A percentile compares a stretch with the other conserved stretches of the same genome.
Conservation (phyloP, 768 basidiomycete genomes). For the Calocybe indica region DNA sequence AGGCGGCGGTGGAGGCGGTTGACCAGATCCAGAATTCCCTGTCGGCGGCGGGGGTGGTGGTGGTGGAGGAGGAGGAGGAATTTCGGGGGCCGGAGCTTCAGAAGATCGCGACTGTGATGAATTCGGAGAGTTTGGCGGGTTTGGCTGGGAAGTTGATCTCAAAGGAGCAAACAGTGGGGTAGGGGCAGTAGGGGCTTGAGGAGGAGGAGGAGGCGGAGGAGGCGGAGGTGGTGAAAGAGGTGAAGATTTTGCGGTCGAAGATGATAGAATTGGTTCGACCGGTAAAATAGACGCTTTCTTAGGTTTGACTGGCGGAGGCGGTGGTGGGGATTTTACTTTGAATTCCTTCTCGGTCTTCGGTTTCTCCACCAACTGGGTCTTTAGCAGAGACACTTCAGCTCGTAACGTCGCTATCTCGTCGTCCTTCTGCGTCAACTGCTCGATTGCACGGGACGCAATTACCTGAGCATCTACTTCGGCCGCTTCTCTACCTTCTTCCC, state of each 20-base stretch:
- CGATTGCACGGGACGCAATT: slow-evolving; percentile 69
- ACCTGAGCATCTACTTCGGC: slow-evolving; percentile 57
- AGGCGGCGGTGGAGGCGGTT: slow-evolving; percentile 23
- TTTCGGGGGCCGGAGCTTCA: slow-evolving; percentile 12
- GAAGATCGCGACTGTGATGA: too few relatives aligned
- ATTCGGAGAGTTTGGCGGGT: too few relatives aligned
- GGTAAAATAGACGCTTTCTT: slow-evolving; percentile 15
- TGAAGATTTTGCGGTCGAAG: neutral
- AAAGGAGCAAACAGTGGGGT: slow-evolving; percentile 12
- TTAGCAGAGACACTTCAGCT: slow-evolving; percentile 43
- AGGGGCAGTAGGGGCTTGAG: neutral
- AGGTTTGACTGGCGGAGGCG: slow-evolving; percentile 44
- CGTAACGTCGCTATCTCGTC: slow-evolving; percentile 51
- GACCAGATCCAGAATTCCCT: slow-evolving; percentile 6
- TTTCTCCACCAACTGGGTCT: slow-evolving; percentile 42
- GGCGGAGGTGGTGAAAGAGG: neutral
- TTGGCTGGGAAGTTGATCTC: slow-evolving; percentile 6
- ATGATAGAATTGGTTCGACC: neutral
- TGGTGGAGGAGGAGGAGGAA: slow-evolving; percentile 21
- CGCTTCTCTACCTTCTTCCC: slow-evolving; percentile 42
- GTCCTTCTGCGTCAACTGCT: slow-evolving; percentile 63
- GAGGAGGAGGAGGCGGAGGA: slow-evolving; percentile 8
- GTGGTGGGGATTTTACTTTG: slow-evolving; percentile 60
- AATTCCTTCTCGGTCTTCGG: slow-evolving; percentile 66
- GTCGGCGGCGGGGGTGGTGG: slow-evolving; percentile 13